Conservation (phyloP, 2,329 filamentous ascomycete species). For the Leptosphaerulina australis region DNA sequence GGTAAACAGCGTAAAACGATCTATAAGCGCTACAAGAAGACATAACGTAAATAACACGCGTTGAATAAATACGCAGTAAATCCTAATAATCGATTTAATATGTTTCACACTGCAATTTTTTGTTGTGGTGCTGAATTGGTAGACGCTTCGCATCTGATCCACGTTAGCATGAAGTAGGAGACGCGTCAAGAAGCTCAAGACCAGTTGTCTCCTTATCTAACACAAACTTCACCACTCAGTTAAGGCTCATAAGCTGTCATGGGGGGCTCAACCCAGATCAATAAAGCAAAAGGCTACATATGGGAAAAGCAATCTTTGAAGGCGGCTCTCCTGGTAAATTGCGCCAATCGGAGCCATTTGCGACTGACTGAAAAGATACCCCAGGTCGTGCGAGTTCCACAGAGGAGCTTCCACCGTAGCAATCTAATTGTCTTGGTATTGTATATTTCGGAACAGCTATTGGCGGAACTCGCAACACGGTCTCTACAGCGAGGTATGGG, state of each 20-base stretch:
- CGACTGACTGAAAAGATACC: slow-evolving; percentile 1
- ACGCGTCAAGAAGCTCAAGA: no score
- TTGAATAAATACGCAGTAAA: no score
- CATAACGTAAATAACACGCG: no score
- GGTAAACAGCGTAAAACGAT: no score
- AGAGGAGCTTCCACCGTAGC: neutral
- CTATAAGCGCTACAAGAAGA: no score
- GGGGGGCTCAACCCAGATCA: neutral
- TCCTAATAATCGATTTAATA: no score
- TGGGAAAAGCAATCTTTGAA: no score
- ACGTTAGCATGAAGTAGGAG: no score
- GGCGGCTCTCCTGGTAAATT: neutral
- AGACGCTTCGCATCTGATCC: no score
- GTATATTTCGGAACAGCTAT: neutral
- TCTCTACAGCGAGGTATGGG: neutral
- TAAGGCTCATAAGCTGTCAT: neutral
- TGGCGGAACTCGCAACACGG: slow-evolving; percentile 1
- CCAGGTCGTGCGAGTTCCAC: neutral
- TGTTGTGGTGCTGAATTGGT: no score
- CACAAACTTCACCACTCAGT: neutral
- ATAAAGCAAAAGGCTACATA: neutral
- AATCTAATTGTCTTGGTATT: slow-evolving; percentile 18
- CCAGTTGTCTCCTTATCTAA: neutral
- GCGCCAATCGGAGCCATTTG: slow-evolving; percentile 22
- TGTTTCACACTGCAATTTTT: no score